Base-by-base conservation (phyloP, 192 early-diverging fungal genomes). In the Powellomyces hirtus region DNA sequence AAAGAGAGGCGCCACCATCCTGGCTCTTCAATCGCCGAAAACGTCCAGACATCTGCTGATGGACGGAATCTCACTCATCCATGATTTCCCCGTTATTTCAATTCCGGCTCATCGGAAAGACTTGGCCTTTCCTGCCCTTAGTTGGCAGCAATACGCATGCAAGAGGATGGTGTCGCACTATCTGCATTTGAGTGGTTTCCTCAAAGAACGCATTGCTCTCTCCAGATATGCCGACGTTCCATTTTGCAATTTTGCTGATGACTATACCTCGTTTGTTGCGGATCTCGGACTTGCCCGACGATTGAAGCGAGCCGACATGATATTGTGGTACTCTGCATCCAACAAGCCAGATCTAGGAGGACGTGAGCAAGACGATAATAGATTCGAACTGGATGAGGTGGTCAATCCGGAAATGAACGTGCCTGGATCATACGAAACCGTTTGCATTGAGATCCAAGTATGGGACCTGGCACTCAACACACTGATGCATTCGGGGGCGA, bases 291-390 rank as follows among this genome's bases (percentile, higher is more conserved):
- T 96, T 73, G 92, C 95, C 0, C 80, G 94, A 45, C 80, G 84
- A n/a, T 76, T 99, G 61, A 74, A 79, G 16, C 75, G 84, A n/a
- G 79, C 85, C 26, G 91, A 94, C 52, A 89, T 91, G 76, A 68
- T 99, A 0, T 69, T 97, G 31, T 99, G 97, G 97, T 95, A 88
- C 82, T 97, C 94, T 40, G 73, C 86, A 0, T 86, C 85, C 2
- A 80, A 77, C 35, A 85, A 83, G 50, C 94, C 95, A 0, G 94
- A 97, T 74, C 71, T 97, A 18, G 95, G 96, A 38, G 94, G 94
- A 3, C 79, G 88, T 4, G 89, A 94, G 62, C 78, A 89, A 57
- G 93, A 95, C 44, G 90, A 94, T 56, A 84, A 89, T 61, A 68
- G 77, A 8, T 82, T 73, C 37, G 79, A 80, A 16, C 36, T 74